Base-by-base conservation (phyloP, 345 rosid genomes). In the Gossypium arboreum region DNA sequence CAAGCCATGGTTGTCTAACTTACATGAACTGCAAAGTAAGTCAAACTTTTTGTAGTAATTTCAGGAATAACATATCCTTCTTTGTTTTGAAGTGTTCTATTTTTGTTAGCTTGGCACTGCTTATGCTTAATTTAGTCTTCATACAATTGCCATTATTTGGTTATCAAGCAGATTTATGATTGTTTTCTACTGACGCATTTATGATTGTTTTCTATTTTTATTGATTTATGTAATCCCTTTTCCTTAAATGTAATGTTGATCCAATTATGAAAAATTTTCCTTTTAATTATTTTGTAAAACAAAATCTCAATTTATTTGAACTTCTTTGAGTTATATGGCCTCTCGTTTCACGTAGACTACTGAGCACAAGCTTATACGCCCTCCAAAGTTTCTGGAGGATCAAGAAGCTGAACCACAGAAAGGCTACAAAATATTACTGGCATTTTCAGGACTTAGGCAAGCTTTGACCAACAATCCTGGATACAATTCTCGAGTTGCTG, bases 1-100 rank as follows among this genome's bases (percentile, higher is more conserved):
- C 99, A 75, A 78, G 89, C 63, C 79, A 83, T 56, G 94, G 96
- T 73, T 90, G 94, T 83, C 89, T 95, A 76, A 90, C 91, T 59
- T 84, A 73, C 86, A 91, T 95, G 94, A 82, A 95, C 82, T 93
- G 99, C 90, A 93, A 90, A 94, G 97, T 95, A 90, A 80, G 72
- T 68, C 24, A 24, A 22, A 63, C 11, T 27, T 15, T 12, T 48
- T 15, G 2, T 48, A 9, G 18, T 50, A 22, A 48, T 68, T 24
- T 68, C 43, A 2, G 18, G 51, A 67, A 67, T 45, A 22, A 45
- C 71, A 20, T 11, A 20, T 61, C 66, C 29, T 65, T 18, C 13
- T 12, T 44, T 22, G 71, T 15, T 67, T 47, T 67, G 56, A 22
- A 22, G n/a, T 5, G 71, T 25, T 67, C 25, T 22, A 6, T 13